Base-by-base conservation (phyloP, 1,284 basidiomycete species). In the Naganishia cerealis region DNA sequence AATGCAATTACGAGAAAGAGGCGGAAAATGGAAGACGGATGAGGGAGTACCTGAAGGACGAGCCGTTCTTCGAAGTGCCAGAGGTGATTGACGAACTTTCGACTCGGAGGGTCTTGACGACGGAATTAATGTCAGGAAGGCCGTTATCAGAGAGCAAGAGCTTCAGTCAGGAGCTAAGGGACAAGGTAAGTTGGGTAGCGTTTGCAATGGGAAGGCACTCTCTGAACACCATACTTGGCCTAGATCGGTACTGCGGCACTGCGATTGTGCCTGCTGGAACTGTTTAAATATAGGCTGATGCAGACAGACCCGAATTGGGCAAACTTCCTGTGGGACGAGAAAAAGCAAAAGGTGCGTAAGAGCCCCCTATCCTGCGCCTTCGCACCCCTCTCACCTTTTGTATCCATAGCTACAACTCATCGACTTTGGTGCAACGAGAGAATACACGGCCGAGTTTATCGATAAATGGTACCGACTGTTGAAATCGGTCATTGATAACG, bases 251-350 rank as follows among this genome's bases (percentile, higher is more conserved):
- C 85, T 2, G 84, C 87, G 61, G 86, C 97, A 63, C 84, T 98
- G 59, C 88, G 92, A 61, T 85, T 99, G 3, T 96, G 93, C 75
- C 82, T 99, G 50, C 87, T 86, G 67, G 95, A 99, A 78, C 86
- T 98, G 15, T 96, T 98, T 80, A 84, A 88, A 68, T 96, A 94
- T 82, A 84, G 91, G 29, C 82, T 90, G 56, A 98, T 99, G 96
- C 96, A 99, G 80, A 99, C 95, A 0, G 95, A 99, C 79, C 95
- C 96, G 1, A 99, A 99, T 77, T 98, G 92, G 91, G 91, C 91
- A 26, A 99, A 98, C 79, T 99, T 99, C 82, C 82, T 99, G 36
- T 98, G 90, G 87, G 90, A 94, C 79, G 76, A 83, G 4, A 55
- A 65, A 18, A 55, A 40, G 16, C 52, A 63, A 38, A 70, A 68